Base-by-base conservation (phyloP, 2,329 filamentous ascomycete species). In the Phaeosphaeriaceae sp. region DNA sequence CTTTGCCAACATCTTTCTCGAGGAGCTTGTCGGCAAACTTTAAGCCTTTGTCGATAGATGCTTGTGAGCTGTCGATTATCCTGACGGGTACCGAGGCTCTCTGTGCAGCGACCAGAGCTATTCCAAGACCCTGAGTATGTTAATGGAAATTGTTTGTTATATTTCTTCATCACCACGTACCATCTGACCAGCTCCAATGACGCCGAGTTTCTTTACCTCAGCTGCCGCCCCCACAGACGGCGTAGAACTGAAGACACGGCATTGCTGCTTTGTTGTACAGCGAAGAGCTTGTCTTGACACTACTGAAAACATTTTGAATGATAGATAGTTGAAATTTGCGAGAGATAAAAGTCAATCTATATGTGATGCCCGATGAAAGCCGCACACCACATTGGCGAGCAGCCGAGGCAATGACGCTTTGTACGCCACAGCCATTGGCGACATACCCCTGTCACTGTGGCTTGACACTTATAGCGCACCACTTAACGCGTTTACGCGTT, bases 161-260 rank as follows among this genome's bases (percentile, higher is more conserved):
- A 9, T 7, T 37, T 4, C 16, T 13, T 20, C 17, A 20, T 5
- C 13, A 20, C 28, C 26, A 34, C 81, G 68, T 76, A 96, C 92
- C 92, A 97, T 97, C 74, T 97, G 94, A 21, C 94, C 94, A 44
- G 93, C 92, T 60, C 94, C 94, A 68, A 99, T 82, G 41, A 99
- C 93, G 68, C 93, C 94, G 34, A 99, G 78, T 60, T 84, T 88
- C 78, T 92, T 95, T 54, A 99, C 87, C 68, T 92, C 85, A 47
- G 87, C 85, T 52, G 79, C 79, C 56, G 84, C 85, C 63, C 82
- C 80, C 12, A 68, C 46, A 37, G 80, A 77, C 36, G 85, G 75
- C 32, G 83, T 85, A 28, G 86, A 86, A 78, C 88, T 92, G 77
- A 95, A 96, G 66, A 59, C 52, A 40, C 77, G 76, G 60, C 70